Conservation (phyloP, 345 rosid species). For the Pistacia vera region DNA sequence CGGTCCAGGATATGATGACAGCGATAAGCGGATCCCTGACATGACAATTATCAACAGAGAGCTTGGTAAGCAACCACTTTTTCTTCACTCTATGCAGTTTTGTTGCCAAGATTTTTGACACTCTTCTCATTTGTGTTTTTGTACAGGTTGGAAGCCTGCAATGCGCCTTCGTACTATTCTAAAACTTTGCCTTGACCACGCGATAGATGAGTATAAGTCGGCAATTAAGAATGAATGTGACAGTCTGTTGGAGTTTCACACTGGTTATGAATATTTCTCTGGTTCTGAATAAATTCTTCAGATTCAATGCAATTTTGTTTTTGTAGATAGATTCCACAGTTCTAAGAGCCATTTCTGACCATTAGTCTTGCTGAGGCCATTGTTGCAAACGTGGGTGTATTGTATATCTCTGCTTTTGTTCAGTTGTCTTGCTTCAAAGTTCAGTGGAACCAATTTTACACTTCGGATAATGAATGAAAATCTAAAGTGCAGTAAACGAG, state of each 20-base stretch:
- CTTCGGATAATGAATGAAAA: too few relatives aligned
- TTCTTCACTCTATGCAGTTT: background rate
- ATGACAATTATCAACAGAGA: slow-evolving; percentile 41
- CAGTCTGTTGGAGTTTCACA: too few relatives aligned
- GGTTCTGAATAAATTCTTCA: too few relatives aligned
- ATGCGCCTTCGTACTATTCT: slow-evolving; percentile 35
- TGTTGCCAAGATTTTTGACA: background rate
- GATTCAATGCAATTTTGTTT: background rate
- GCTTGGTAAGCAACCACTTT: slow-evolving; percentile 24
- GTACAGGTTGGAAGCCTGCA: slow-evolving; percentile 40
- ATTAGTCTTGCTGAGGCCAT: background rate
- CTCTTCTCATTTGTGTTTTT: background rate
- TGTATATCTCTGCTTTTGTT: too few relatives aligned
- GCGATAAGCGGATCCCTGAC: slow-evolving; percentile 41
- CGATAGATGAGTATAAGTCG: too few relatives aligned
- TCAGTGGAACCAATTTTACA: too few relatives aligned
- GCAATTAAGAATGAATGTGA: too few relatives aligned
- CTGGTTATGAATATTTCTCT: background rate
- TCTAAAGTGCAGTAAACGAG: too few relatives aligned
- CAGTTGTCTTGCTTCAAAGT: too few relatives aligned
- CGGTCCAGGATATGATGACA: slow-evolving; percentile 36
- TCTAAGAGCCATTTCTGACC: background rate
- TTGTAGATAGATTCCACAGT: background rate
- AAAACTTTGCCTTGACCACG: slow-evolving; percentile 23
- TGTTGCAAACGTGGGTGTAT: background rate